These are phyloP conservation scores for Mucor lusitanicus DNA, from an alignment of 371 early-diverging fungal genomes.

Conservation along the genomic window DNA sequence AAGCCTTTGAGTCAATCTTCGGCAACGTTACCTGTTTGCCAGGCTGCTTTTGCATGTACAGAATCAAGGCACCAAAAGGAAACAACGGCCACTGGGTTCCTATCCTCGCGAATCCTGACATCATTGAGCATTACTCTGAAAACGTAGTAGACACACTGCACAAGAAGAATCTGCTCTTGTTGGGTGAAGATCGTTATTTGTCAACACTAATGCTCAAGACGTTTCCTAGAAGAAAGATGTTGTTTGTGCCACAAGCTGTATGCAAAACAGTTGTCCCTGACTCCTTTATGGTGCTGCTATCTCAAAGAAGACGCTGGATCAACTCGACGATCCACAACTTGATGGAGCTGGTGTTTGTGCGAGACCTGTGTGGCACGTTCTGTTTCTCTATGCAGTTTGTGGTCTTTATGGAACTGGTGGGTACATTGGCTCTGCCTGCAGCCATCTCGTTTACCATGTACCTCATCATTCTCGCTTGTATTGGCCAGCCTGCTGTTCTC, in stretches of 20 bases:
- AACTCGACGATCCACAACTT: constrained; percentile 91
- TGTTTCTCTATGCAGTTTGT: constrained; percentile 93
- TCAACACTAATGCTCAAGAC: constrained; percentile 94
- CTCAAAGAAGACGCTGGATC: constrained; percentile 92
- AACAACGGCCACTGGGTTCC: constrained; percentile 67
- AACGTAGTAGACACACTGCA: constrained; percentile 92
- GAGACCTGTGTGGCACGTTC: constrained; percentile 87
- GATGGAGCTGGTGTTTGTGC: constrained; percentile 81
- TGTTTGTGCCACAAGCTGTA: constrained; percentile 90
- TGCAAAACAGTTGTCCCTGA: constrained; percentile 89
- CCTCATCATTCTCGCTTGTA: constrained; percentile 50
- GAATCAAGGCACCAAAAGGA: constrained; percentile 84
- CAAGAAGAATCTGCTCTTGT: constrained; percentile 90
- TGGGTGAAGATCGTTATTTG: constrained; percentile 96
- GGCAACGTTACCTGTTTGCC: constrained; percentile 97
- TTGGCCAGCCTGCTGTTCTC: constrained; percentile 59
- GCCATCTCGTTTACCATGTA: constrained; percentile 76
- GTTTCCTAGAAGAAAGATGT: constrained; percentile 88
- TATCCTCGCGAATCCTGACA: constrained; percentile 84
- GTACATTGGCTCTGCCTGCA: constrained; percentile 84
- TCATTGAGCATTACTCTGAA: constrained; percentile 89
- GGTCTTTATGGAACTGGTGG: constrained; percentile 84
- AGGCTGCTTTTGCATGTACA: constrained; percentile 96
- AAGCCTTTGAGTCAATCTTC: constrained; percentile 96
- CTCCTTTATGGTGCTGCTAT: constrained; percentile 75